phyloP scores from a whole-genome alignment of 805 yeast genomes.

The Saccharomycopsis sp. region DNA sequence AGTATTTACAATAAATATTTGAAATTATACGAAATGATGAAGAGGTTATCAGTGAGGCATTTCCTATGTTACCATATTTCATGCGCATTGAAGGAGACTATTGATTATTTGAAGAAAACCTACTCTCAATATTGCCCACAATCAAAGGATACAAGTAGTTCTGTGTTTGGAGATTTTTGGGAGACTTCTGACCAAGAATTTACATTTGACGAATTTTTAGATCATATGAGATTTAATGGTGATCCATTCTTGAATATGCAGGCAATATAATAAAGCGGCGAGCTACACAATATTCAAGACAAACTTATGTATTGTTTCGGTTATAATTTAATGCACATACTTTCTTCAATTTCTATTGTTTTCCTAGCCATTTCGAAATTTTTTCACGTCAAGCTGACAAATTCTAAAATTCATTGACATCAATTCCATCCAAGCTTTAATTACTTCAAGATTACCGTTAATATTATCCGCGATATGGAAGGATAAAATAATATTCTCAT shows the following conservation, averaged over 20 bases:
- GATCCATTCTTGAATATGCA: slow-evolving; percentile 1
- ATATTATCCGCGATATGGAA: slow-evolving; percentile 28
- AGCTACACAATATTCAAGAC: no score
- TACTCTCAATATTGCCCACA: not conserved
- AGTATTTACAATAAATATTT: no score
- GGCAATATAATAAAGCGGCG: no score
- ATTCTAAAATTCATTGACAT: not conserved
- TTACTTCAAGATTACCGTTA: not conserved
- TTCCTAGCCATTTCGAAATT: not conserved
- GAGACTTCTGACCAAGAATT: not conserved
- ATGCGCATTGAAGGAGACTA: not conserved
- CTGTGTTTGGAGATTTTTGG: not conserved
- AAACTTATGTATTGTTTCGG: no score
- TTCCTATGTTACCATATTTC: not conserved
- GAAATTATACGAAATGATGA: not conserved
- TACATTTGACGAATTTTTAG: not conserved
- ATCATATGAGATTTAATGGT: not conserved
- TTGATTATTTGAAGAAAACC: not conserved
- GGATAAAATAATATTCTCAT: slow-evolving; percentile 48
- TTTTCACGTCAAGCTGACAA: not conserved
- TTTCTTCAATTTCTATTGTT: not conserved
- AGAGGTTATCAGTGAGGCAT: not conserved
- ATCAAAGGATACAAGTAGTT: not conserved
- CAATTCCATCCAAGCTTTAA: not conserved
- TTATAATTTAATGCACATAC: no score